Evolutionary conservation across 2,329 filamentous ascomycete species (phyloP), one percentile per base, ranked within the genome.

Genomic region (Calonectria hongkongensis): DNA sequence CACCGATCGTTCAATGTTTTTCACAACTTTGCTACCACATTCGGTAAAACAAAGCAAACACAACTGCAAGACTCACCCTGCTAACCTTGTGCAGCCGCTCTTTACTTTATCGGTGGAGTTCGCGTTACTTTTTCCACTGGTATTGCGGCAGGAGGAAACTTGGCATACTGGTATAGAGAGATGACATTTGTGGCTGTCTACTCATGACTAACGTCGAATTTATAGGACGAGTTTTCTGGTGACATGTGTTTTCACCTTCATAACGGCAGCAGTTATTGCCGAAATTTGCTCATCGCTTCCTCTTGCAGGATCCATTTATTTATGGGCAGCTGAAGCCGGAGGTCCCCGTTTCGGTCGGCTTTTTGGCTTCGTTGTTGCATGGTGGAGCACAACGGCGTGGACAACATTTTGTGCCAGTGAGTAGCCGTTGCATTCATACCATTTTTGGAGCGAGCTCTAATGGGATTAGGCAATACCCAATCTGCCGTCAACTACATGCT

Each of bases 331-430:
- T 48, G 89, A 91, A 75, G 85, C 89, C 21, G 89, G 89, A 51
- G 89, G 89, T 6, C 88, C 86, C 30, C 84, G 85, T 27, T 91
- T 84, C 74, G 89, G 89, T n/a, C 82, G 89, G 33, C 82, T 91
- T 0, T 86, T 91, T 67, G 89, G 89, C 21, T 91, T 90, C 79
- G 82, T 91, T n/a, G 90, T 91, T n/a, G 90, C 90, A 0, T 92
- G 89, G 90, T 92, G 90, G 90, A 89, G 88, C 76, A 91, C 89
- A 0, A 91, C 89, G 0, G 90, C 90, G 1, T 92, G 90, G 90
- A 92, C 90, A 2, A 91, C 88, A 0, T 89, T 89, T 69, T 89
- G 87, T 78, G 88, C 88, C 3, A 89, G 88, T 84, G 79, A 70
- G 82, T 66, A 39, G 27, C 1, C 9, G 47, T n/a, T 36, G 16